phyloP scores from a whole-genome alignment of 306 rosid genomes.

The Ceratonia siliqua region DNA sequence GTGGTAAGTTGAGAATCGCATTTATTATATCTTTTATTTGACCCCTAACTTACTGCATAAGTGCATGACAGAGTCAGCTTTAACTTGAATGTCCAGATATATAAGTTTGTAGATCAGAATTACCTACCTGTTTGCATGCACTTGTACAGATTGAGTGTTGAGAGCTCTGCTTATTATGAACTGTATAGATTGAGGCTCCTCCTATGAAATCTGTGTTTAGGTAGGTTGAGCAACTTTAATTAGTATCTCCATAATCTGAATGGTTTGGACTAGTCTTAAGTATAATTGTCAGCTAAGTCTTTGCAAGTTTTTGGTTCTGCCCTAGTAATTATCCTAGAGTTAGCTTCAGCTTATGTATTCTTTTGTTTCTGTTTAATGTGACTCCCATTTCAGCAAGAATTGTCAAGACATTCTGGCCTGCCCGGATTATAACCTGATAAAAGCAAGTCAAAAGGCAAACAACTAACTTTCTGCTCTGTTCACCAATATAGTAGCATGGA shows the following conservation, averaged over 20 bases:
- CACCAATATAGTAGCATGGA: too few relatives aligned
- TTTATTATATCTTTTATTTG: conserved; percentile 5
- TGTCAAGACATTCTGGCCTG: too few relatives aligned
- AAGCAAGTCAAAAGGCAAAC: too few relatives aligned
- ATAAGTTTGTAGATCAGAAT: conserved; percentile 22
- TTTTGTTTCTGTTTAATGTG: too few relatives aligned
- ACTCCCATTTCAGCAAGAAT: too few relatives aligned
- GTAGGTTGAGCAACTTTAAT: background rate
- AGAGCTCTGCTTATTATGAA: conserved; percentile 3
- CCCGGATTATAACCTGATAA: too few relatives aligned
- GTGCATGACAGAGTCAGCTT: too few relatives aligned
- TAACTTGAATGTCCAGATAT: too few relatives aligned
- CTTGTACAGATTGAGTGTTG: conserved; percentile 1
- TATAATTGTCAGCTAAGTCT: background rate
- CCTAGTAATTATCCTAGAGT: background rate
- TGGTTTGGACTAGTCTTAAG: background rate
- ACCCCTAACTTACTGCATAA: background rate
- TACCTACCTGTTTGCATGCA: background rate
- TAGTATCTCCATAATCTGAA: conserved; percentile 3
- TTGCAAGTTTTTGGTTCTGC: background rate
- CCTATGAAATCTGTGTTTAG: conserved; percentile 13
- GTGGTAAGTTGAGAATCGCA: conserved; percentile 53
- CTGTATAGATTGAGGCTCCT: background rate
- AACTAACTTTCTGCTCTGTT: too few relatives aligned
- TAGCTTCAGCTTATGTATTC: background rate